Conservation (phyloP, 139 green algal species). For the Haematococcus lacustris region DNA sequence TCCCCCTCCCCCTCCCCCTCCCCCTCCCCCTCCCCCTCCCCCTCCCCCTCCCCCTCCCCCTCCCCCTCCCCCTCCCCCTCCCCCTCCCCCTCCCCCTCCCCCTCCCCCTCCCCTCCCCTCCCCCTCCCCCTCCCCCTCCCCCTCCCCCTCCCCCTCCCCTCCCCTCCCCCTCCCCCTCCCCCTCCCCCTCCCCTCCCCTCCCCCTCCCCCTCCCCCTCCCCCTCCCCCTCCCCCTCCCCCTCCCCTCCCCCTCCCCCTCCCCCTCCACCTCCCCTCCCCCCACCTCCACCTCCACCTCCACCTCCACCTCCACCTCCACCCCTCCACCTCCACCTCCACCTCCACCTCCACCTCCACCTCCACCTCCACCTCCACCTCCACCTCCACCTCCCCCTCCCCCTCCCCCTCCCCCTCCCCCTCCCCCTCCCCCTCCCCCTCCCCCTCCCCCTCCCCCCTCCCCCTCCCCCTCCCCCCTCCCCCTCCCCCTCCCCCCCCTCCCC, state of each 20-base stretch:
- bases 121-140: neutral
- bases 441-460: neutral
- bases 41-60: constrained; percentile 18
- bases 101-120: neutral
- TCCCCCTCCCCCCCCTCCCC: neutral
- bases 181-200: no score
- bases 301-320: no score
- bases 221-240: no score
- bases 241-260: no score
- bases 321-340: no score
- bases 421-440: no score
- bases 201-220: no score
- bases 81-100: constrained; percentile 19
- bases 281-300: no score
- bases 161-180: neutral
- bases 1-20: constrained; percentile 7
- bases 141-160: neutral
- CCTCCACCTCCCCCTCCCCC: neutral
- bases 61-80: constrained; percentile 29
- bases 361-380: no score
- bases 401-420: neutral
- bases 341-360: no score
- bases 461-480: neutral
- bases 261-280: no score
- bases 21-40: neutral